Base-by-base conservation (phyloP, 495 filamentous ascomycete species). In the Xylaria cubensis region DNA sequence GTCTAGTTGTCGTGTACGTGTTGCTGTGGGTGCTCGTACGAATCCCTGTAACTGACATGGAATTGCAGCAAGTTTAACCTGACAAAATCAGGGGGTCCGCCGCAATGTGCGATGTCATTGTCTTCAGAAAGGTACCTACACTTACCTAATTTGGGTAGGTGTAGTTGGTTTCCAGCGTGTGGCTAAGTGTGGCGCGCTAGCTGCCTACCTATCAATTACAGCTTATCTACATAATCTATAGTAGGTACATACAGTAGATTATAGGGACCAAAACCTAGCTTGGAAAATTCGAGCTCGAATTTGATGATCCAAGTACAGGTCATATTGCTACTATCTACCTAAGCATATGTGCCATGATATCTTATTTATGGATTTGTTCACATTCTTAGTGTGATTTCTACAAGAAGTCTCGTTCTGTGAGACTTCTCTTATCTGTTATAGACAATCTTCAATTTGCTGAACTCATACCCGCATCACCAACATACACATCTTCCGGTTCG, bases 271-370 rank as follows among this genome's bases (percentile, higher is more conserved):
- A 56, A 56, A 13, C 29, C 50, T 56, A 70, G 68, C 44, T 63
- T 53, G 17, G 42, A 70, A 70, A 70, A 63, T 63, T 70, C 29
- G 50, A 48, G 55, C 53, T 69, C 29, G 4, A 34, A 36, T 69
- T 32, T 8, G 0, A 55, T 48, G 21, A 34, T 12, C 44, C 39
- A 48, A 34, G n/a, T 36, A 66, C 44, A 44, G 44, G 4, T 66
- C 64, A 66, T 15, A 26, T 50, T 67, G 32, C 65, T 42, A 56
- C 36, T 29, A 29, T 29, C 50, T 44, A 42, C 36, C 2, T 24
- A 24, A 3, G 15, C 17, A 13, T 44, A 44, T 3, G 21, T 44
- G 21, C 5, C 15, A 13, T 50, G 42, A 1, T 50, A 8, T 50
- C 29, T 13, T 36, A 34, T 48, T 10, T 6, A 13, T 21, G 63